phyloP scores from a whole-genome alignment of 2,329 filamentous ascomycete genomes.

The Trichoderma atroviride region DNA sequence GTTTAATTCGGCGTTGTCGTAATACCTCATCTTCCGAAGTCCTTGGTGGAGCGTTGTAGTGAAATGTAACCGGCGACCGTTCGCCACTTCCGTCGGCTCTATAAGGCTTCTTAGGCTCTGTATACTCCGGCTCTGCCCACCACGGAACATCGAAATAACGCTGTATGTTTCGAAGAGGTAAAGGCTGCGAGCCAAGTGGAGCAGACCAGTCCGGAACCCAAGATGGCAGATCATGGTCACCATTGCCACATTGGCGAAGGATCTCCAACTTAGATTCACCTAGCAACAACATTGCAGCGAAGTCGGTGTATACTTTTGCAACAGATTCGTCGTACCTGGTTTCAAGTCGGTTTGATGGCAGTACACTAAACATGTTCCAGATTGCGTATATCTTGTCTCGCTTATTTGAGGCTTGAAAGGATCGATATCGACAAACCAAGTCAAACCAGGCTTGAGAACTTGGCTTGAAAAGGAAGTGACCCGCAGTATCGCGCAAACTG shows the following conservation, averaged over 20 bases:
- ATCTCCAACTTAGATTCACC: not conserved
- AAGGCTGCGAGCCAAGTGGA: not conserved
- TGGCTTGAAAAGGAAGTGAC: not conserved
- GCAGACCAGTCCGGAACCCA: slow-evolving; percentile 6
- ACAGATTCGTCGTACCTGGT: slow-evolving; percentile 4
- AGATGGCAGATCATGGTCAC: not conserved
- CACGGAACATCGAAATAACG: slow-evolving; percentile 14
- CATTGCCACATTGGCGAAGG: slow-evolving; percentile 1
- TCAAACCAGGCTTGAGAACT: not conserved
- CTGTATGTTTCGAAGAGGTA: not conserved
- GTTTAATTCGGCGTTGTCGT: slow-evolving; percentile 4
- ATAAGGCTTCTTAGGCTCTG: not conserved
- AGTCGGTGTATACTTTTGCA: not conserved
- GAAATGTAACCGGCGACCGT: not conserved
- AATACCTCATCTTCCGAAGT: not conserved
- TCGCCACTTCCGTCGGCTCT: not conserved
- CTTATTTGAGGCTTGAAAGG: not conserved
- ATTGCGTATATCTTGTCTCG: slow-evolving; percentile 13
- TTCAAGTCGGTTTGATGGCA: not conserved
- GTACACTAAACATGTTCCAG: slow-evolving; percentile 10
- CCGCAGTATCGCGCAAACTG: slow-evolving; percentile 2
- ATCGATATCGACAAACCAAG: slow-evolving; percentile 6
- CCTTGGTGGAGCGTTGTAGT: not conserved
- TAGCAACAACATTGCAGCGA: not conserved
- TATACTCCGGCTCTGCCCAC: slow-evolving; percentile 1